Conservation (phyloP, 139 green algal genomes). For the Eudorina sp. region DNA sequence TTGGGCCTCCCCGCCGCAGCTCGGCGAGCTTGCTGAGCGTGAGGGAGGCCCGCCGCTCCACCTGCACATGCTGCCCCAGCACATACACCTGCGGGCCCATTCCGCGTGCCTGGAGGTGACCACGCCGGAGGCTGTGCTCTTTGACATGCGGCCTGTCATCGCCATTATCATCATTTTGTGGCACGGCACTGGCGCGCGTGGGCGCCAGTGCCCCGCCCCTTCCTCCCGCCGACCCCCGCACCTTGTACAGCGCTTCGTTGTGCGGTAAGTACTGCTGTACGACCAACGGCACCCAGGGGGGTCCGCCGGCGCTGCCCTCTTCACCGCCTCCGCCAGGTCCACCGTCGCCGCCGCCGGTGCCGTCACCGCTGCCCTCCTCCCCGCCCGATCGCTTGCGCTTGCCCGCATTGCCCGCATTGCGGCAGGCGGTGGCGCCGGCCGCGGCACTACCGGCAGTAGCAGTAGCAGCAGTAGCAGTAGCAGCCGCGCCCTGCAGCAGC, state of each 20-base stretch:
- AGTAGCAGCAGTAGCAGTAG: not conserved
- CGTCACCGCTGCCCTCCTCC: not conserved
- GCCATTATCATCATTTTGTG: too few species aligned
- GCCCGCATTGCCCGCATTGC: too few species aligned
- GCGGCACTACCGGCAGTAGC: not conserved
- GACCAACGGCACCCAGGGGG: constrained; percentile 40
- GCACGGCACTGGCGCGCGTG: too few species aligned
- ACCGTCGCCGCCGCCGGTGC: not conserved
- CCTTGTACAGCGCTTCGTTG: constrained; percentile 52
- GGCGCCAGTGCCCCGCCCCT: too few species aligned
- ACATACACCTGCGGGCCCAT: constrained; percentile 52
- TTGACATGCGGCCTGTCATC: too few species aligned
- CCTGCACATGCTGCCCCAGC: constrained; percentile 22
- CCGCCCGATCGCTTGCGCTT: too few species aligned
- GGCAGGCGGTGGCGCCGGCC: not conserved
- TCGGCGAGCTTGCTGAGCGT: not conserved
- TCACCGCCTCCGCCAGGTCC: not conserved
- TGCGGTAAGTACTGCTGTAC: constrained; percentile 58
- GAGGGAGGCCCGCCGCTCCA: constrained; percentile 36
- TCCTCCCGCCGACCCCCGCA: too few species aligned
- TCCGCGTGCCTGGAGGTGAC: too few species aligned
- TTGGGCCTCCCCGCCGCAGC: not conserved
- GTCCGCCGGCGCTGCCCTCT: too few species aligned
- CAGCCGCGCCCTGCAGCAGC: constrained; percentile 1
- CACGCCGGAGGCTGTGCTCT: too few species aligned